Evolutionary conservation across 2,329 filamentous ascomycete genomes (phyloP), one percentile per base, ranked within the genome.

Genomic region (Microcyclospora pomicola): DNA sequence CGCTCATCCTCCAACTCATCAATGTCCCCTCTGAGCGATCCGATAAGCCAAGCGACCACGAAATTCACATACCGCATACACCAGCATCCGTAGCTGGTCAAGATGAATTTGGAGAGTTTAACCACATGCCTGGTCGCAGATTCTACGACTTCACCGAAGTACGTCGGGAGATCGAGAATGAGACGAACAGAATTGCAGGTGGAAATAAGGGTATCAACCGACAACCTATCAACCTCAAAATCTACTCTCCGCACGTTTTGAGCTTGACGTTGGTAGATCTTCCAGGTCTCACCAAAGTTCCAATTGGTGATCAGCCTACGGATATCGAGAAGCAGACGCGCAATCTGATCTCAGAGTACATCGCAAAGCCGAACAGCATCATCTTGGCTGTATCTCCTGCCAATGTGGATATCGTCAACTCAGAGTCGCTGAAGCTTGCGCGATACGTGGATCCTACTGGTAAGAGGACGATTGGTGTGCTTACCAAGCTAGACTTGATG

Each of bases 271-370:
- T 98, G 52, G 91, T 98, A 43, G 91, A 98, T 70, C 65, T 98
- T 55, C 91, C 91, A 3, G 91, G 91, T 52, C 67, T 98, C 58
- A 98, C 91, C 53, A 96, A 98, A 73, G 82, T 85, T 60, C 91
- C 91, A 24, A 96, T 98, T 59, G 91, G 91, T 49, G 91, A 98
- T 59, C 91, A 98, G 59, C 91, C 91, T 6, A 79, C 82, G 53
- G 91, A 98, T 57, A 98, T 98, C 55, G 91, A 98, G 69, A 96
- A 95, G 64, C 91, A 98, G 65, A 98, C 91, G 27, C 77, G 88
- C 47, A 94, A 85, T 49, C 74, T 98, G 52, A 96, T 98, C 53
- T 82, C 87, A 39, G 91, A 98, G 66, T 98, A 95, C 59, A 98
- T 96, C 55, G 87, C 87, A 41, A 98, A 98, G 66, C 88, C 91